These are phyloP conservation scores for Epithemia pelagica DNA, from an alignment of 108 stramenopile species.

Conservation along the genomic window DNA sequence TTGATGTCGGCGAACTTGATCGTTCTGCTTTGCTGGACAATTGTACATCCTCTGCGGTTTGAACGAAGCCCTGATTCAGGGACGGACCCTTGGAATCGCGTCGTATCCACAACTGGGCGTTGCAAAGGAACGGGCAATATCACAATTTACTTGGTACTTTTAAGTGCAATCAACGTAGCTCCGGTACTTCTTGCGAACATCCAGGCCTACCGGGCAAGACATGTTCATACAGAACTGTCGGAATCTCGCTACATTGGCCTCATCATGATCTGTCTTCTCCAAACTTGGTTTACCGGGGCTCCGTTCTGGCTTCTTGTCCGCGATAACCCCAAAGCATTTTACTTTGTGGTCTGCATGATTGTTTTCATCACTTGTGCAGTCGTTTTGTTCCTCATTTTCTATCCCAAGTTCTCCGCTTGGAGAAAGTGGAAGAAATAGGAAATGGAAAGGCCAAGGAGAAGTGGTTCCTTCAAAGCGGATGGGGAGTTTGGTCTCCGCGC, in stretches of 20 bases:
- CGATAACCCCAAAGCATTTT: slow-evolving; percentile 22
- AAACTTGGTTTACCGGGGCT: slow-evolving; percentile 22
- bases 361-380: slow-evolving; percentile 20
- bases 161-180: slow-evolving; percentile 1
- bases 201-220: slow-evolving; percentile 3
- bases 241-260: slow-evolving; percentile 32
- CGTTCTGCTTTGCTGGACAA: slow-evolving; percentile 27
- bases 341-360: slow-evolving; percentile 14
- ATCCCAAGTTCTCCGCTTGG: too few relatives aligned
- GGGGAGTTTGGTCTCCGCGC: too few relatives aligned
- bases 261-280: slow-evolving; percentile 19
- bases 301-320: slow-evolving; percentile 23
- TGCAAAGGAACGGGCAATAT: slow-evolving; percentile 3
- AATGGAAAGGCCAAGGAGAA: too few relatives aligned
- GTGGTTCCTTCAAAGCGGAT: too few relatives aligned
- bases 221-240: background rate
- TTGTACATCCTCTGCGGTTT: slow-evolving; percentile 19
- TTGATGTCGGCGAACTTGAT: slow-evolving; percentile 19
- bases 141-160: background rate
- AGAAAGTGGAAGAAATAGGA: too few relatives aligned
- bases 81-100: slow-evolving; percentile 12
- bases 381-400: slow-evolving; percentile 29
- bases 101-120: slow-evolving; percentile 13
- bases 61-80: slow-evolving; percentile 3
- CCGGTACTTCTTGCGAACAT: background rate